These are phyloP conservation scores for Botrytis fabae DNA, from an alignment of 2,329 filamentous ascomycete genomes.

Conservation along the genomic window DNA sequence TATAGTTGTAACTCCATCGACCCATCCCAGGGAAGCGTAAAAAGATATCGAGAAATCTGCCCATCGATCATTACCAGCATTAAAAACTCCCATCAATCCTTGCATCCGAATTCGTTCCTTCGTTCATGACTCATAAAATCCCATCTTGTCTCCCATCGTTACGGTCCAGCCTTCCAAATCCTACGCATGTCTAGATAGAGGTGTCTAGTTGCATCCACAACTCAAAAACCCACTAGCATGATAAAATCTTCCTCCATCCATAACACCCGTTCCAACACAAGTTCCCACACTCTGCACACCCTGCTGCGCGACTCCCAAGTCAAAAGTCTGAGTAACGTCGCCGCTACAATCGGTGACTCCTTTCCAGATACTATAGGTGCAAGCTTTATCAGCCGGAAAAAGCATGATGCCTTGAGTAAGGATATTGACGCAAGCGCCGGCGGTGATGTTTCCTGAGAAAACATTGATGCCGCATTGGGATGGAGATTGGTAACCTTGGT, in stretches of 20 bases:
- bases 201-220: neutral
- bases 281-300: neutral
- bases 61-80: neutral
- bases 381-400: neutral
- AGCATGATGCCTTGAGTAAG: conserved; percentile 9
- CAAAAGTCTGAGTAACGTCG: neutral
- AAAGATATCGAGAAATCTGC: neutral
- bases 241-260: conserved; percentile 8
- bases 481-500: conserved; percentile 12
- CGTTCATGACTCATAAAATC: neutral
- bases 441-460: conserved; percentile 12
- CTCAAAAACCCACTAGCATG: conserved; percentile 18
- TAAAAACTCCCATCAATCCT: neutral
- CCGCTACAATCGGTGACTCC: conserved; percentile 6
- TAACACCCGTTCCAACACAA: conserved; percentile 16
- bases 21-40: neutral
- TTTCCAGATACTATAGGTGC: conserved; percentile 9
- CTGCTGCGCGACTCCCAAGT: neutral
- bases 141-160: neutral
- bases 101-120: neutral
- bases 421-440: conserved; percentile 8
- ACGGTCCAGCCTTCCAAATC: neutral
- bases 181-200: neutral
- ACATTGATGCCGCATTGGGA: conserved; percentile 12
- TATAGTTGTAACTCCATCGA: neutral